Conservation (phyloP, 2,329 filamentous ascomycete species). For the Neofusicoccum cordaticola region DNA sequence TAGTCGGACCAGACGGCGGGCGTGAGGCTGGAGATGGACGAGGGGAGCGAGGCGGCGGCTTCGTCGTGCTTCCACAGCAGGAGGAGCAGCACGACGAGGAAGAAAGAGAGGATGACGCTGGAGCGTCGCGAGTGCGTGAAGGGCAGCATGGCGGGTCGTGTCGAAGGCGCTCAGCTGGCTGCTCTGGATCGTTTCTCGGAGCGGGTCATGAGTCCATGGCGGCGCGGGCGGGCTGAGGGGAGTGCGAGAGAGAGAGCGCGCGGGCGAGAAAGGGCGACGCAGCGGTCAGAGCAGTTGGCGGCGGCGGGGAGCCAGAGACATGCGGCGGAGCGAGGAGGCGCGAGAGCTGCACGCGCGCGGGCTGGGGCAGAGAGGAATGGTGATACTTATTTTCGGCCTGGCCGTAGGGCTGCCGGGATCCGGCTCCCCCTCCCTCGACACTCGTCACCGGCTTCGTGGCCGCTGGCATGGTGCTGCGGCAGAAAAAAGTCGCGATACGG, state of each 20-base stretch:
- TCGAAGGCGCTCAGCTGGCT: neutral
- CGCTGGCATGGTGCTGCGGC: neutral
- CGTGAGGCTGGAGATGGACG: constrained; percentile 1
- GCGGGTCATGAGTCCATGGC: neutral
- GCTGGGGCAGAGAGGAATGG: neutral
- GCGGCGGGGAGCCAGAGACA: neutral
- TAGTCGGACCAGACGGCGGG: neutral
- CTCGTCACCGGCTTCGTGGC: neutral
- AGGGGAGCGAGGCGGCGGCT: neutral
- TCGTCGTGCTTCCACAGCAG: constrained; percentile 10
- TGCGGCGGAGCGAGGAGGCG: neutral
- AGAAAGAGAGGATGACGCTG: constrained; percentile 12
- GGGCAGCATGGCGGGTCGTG: neutral
- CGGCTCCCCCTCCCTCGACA: neutral
- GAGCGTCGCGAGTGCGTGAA: constrained; percentile 16
- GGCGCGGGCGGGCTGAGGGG: neutral
- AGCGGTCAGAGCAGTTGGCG: neutral
- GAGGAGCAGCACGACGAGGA: constrained; percentile 1
- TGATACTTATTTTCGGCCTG: neutral
- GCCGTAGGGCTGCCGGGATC: constrained; percentile 5
- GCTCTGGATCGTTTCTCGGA: neutral
- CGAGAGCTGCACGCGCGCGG: neutral
- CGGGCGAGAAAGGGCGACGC: neutral
- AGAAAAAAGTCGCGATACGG: neutral
- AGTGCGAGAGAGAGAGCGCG: neutral